A percentile compares a stretch with the other conserved stretches of the same genome.
Conservation (phyloP, 805 yeast genomes). For the Lipomyces kockii region DNA sequence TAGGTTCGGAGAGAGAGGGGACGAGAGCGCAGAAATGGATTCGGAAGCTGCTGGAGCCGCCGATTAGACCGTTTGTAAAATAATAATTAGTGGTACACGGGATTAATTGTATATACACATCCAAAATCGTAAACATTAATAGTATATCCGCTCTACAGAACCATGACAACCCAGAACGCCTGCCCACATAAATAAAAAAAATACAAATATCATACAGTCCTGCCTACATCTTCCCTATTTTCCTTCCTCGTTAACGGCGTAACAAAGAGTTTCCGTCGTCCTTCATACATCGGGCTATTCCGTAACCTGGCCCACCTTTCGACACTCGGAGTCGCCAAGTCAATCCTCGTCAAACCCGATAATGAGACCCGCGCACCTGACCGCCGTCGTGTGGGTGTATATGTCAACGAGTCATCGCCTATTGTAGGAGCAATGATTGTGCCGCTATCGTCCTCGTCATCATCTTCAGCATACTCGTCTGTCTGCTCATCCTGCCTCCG, state of each 20-base stretch:
- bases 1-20: constrained; percentile 40
- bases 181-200: neutral
- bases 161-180: neutral
- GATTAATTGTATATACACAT: neutral
- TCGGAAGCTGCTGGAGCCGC: neutral
- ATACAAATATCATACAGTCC: constrained; percentile 9
- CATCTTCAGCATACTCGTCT: constrained; percentile 17
- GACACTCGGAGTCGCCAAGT: constrained; percentile 19
- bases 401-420: neutral
- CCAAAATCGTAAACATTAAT: neutral
- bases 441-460: neutral
- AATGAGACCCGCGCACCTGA: constrained; percentile 7
- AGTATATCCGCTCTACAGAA: too few relatives aligned
- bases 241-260: constrained; percentile 20
- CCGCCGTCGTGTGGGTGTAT: constrained; percentile 18
- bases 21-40: neutral
- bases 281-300: constrained; percentile 35
- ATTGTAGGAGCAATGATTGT: neutral
- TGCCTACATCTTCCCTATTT: neutral
- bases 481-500: neutral
- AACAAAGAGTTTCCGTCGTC: constrained; percentile 27
- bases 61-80: neutral
- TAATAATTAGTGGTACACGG: neutral
- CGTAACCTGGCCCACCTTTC: constrained; percentile 33
- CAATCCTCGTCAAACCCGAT: neutral